These are phyloP conservation scores for Serendipita vermifera DNA, from an alignment of 768 basidiomycete genomes.

Conservation along the genomic window DNA sequence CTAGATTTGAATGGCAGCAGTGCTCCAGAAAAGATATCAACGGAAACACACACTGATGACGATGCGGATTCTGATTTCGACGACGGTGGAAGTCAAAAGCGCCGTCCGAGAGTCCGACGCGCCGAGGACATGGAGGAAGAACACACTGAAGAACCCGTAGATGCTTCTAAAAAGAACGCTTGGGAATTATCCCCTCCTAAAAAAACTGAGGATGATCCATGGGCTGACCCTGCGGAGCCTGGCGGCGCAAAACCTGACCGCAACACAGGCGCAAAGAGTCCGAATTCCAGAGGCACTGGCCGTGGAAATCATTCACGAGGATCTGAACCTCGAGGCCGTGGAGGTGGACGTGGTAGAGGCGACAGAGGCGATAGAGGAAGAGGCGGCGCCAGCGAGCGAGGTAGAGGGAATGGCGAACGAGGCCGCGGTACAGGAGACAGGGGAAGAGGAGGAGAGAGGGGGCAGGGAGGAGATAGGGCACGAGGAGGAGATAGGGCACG, in stretches of 20 bases:
- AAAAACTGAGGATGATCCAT: background rate
- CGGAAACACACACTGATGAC: background rate
- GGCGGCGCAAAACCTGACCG: background rate
- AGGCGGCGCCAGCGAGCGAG: background rate
- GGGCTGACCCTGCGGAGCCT: conserved; percentile 8
- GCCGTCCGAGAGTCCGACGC: background rate
- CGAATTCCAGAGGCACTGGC: background rate
- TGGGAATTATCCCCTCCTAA: background rate
- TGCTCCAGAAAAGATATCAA: background rate
- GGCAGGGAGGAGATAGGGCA: background rate
- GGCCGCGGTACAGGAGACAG: background rate
- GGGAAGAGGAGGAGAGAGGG: conserved; percentile 10
- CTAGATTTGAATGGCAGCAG: background rate
- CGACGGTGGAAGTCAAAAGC: background rate
- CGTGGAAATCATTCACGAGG: background rate
- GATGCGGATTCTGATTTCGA: conserved; percentile 8
- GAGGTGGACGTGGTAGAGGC: background rate
- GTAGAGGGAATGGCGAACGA: background rate
- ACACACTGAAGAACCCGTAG: background rate
- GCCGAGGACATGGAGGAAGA: background rate
- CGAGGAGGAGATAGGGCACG: background rate
- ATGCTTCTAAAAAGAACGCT: background rate
- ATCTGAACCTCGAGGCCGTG: background rate
- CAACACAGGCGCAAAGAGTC: background rate
- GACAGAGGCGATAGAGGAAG: background rate